Conservation (phyloP, 768 basidiomycete species). For the Clathrus columnatus region DNA sequence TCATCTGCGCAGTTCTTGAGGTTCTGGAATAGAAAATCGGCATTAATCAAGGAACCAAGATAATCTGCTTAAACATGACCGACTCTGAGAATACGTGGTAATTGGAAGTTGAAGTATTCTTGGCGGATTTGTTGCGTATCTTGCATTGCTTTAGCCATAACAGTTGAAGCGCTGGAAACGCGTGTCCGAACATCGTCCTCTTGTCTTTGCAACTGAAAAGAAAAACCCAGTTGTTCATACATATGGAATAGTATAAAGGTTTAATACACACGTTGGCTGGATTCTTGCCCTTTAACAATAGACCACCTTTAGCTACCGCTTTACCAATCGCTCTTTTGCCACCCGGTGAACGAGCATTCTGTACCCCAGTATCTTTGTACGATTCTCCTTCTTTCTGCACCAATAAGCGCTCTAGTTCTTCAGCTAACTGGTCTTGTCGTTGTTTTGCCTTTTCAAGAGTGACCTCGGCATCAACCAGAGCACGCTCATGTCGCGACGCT, state of each 20-base stretch:
- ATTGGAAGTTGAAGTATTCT: constrained; percentile 96
- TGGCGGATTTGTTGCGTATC: constrained; percentile 88
- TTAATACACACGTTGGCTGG: constrained; percentile 59
- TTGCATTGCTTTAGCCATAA: constrained; percentile 80
- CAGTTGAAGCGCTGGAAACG: constrained; percentile 79
- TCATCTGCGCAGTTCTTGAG: constrained; percentile 95
- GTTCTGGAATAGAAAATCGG: constrained; percentile 42
- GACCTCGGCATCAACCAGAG: constrained; percentile 78
- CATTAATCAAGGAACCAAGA: constrained; percentile 1
- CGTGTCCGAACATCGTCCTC: constrained; percentile 89
- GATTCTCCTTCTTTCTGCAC: constrained; percentile 95
- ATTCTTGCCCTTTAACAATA: constrained; percentile 87
- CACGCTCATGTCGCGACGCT: constrained; percentile 78
- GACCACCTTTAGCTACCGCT: constrained; percentile 83
- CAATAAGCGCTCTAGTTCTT: constrained; percentile 88
- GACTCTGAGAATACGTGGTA: constrained; percentile 88
- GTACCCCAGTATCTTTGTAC: constrained; percentile 68
- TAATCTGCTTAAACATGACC: constrained; percentile 23
- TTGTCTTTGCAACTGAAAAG: constrained; percentile 69
- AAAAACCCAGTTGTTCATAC: background rate
- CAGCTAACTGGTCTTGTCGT: constrained; percentile 80
- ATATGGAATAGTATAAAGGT: constrained; percentile 8
- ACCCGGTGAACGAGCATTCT: constrained; percentile 45
- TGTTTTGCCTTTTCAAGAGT: constrained; percentile 83
- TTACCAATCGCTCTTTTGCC: constrained; percentile 84